A percentile compares a stretch with the other conserved stretches of the same genome.
Conservation (phyloP, 805 yeast species). For the Naumovozyma castellii region DNA sequence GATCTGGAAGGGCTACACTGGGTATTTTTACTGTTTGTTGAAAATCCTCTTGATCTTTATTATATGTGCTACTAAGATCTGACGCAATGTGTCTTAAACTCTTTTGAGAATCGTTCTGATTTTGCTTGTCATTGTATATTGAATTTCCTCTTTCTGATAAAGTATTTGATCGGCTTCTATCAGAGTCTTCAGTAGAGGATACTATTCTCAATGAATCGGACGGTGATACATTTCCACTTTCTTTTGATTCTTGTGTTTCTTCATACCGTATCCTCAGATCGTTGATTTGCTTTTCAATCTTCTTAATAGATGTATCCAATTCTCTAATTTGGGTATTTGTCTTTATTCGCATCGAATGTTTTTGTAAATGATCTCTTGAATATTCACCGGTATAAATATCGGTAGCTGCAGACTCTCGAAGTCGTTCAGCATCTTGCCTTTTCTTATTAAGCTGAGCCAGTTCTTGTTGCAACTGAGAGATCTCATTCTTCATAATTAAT, state of each 20-base stretch:
- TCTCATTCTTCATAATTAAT: constrained; percentile 15
- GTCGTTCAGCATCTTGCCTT: constrained; percentile 20
- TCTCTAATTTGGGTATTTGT: constrained; percentile 28
- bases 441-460: constrained; percentile 14
- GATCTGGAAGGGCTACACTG: neutral
- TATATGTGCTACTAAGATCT: neutral
- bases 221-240: constrained; percentile 1
- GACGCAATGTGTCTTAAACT: neutral
- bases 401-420: constrained; percentile 20
- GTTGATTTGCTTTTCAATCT: constrained; percentile 19
- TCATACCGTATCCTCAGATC: constrained; percentile 21
- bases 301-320: constrained; percentile 23
- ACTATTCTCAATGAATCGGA: neutral
- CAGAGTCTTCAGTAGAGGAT: constrained; percentile 1
- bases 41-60: neutral
- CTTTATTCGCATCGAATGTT: constrained; percentile 28
- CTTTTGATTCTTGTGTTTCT: constrained; percentile 6
- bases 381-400: constrained; percentile 29
- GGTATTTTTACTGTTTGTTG: neutral
- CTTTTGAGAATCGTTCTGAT: neutral
- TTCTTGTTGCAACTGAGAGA: constrained; percentile 18
- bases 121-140: neutral
- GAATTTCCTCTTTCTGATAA: neutral
- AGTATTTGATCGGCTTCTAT: neutral
- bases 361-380: constrained; percentile 29